Conservation (phyloP, 2,329 filamentous ascomycete species). For the Torrubiella hemipterigena region DNA sequence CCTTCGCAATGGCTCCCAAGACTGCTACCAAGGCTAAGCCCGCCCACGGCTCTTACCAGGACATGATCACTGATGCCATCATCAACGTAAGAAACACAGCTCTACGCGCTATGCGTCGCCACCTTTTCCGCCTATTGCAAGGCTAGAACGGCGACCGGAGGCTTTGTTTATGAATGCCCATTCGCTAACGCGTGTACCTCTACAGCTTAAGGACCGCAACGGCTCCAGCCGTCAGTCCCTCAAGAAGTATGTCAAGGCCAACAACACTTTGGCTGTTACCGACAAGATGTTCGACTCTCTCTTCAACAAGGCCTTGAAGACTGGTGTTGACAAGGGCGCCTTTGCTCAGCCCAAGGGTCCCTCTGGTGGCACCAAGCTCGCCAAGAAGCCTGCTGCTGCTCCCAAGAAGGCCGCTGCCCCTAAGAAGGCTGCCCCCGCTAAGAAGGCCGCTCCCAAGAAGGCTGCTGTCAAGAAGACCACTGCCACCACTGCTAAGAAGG, state of each 20-base stretch:
- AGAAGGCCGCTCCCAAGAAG: slow-evolving; percentile 26
- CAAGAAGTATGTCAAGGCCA: slow-evolving; percentile 49
- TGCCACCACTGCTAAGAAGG: slow-evolving; percentile 1
- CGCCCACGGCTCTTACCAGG: slow-evolving; percentile 47
- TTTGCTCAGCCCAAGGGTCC: slow-evolving; percentile 87
- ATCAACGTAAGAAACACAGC: slow-evolving; percentile 35
- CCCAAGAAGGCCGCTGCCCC: slow-evolving; percentile 39
- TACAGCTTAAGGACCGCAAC: slow-evolving; percentile 50
- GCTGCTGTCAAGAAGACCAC: slow-evolving; percentile 24
- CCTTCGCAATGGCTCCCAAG: slow-evolving; percentile 46
- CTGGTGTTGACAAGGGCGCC: slow-evolving; percentile 73
- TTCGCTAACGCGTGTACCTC: slow-evolving; percentile 24
- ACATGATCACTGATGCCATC: slow-evolving; percentile 53
- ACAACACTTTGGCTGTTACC: slow-evolving; percentile 34
- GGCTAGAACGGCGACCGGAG: too few relatives aligned
- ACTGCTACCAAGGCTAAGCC: slow-evolving; percentile 33
- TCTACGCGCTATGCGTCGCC: slow-evolving; percentile 6
- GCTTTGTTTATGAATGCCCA: too few relatives aligned
- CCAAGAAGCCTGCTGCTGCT: slow-evolving; percentile 18
- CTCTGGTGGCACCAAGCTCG: slow-evolving; percentile 82
- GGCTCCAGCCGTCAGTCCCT: slow-evolving; percentile 49
- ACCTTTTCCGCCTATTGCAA: too few relatives aligned
- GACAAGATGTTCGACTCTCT: slow-evolving; percentile 55
- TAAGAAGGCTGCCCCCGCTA: slow-evolving; percentile 17
- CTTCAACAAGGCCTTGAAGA: slow-evolving; percentile 76